phyloP scores from a whole-genome alignment of 257 asterid genomes.

The Schizonepeta tenuifolia region DNA sequence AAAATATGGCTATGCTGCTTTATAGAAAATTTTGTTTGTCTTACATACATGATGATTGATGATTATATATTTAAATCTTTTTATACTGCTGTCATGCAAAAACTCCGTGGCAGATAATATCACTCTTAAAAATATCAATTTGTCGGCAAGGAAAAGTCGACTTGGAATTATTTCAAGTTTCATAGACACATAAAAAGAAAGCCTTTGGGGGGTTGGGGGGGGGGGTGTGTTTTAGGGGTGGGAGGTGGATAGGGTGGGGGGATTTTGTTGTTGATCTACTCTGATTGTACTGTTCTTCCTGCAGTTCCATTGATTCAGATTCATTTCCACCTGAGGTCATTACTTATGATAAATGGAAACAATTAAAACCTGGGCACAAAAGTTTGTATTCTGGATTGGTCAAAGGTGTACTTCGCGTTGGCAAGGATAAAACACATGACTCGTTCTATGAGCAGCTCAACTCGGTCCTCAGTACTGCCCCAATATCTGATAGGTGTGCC shows the following conservation, averaged over 20 bases:
- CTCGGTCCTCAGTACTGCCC: slow-evolving; percentile 77
- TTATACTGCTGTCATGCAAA: slow-evolving; percentile 2
- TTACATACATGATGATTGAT: not conserved
- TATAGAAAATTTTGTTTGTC: not conserved
- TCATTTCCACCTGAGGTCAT: slow-evolving; percentile 79
- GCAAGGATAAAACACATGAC: slow-evolving; percentile 75
- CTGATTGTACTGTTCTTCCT: slow-evolving; percentile 36
- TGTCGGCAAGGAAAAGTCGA: not conserved
- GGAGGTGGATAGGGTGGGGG: not conserved
- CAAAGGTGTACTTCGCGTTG: slow-evolving; percentile 71
- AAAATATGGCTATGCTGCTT: not conserved
- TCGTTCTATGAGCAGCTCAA: slow-evolving; percentile 61
- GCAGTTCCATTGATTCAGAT: slow-evolving; percentile 60
- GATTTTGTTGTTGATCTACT: slow-evolving; percentile 19
- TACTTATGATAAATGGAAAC: slow-evolving; percentile 75
- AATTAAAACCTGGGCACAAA: slow-evolving; percentile 62
- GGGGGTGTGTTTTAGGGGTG: not conserved
- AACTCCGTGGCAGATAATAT: slow-evolving; percentile 4
- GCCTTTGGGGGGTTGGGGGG: not conserved
- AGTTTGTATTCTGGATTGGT: slow-evolving; percentile 72
- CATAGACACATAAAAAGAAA: not conserved
- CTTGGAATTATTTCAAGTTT: slow-evolving; percentile 6
- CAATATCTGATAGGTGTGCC: slow-evolving; percentile 86
- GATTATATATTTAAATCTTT: not conserved
- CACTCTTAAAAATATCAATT: not conserved